These are phyloP conservation scores for Penstemon newberryi DNA, from an alignment of 257 asterid genomes.

Conservation along the genomic window DNA sequence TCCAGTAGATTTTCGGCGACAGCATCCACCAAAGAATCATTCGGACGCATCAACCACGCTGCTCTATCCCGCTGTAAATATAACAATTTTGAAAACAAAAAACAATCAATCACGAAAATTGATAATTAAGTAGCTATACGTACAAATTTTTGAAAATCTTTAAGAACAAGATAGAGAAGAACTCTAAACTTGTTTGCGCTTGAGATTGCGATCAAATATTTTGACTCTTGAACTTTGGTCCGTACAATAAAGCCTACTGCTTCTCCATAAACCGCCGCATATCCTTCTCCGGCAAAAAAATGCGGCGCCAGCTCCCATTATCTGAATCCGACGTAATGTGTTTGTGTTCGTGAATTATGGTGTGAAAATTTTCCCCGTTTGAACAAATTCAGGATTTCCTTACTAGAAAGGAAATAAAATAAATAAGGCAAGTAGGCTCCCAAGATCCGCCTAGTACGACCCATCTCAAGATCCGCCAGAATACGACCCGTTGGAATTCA, in stretches of 20 bases:
- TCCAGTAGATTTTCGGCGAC: slow-evolving; percentile 89
- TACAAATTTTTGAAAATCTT: background rate
- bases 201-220: slow-evolving; percentile 87
- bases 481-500: too few species aligned
- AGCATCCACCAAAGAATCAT: slow-evolving; percentile 71
- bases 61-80: slow-evolving; percentile 87
- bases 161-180: slow-evolving; percentile 1
- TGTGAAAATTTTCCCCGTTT: too few species aligned
- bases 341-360: background rate
- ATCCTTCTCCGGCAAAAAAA: slow-evolving; percentile 43
- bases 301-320: slow-evolving; percentile 40
- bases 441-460: too few species aligned
- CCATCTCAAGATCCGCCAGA: too few species aligned
- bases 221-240: slow-evolving; percentile 64
- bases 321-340: slow-evolving; percentile 9
- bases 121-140: slow-evolving; percentile 6
- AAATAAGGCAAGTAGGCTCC: too few species aligned
- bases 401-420: too few species aligned
- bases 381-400: too few species aligned
- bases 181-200: slow-evolving; percentile 70
- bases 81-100: background rate
- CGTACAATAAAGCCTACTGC: slow-evolving; percentile 44
- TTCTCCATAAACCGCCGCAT: slow-evolving; percentile 27
- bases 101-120: background rate
- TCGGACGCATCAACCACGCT: slow-evolving; percentile 80